Base-by-base conservation (phyloP, 257 asterid genomes). In the Scutellaria minor region DNA sequence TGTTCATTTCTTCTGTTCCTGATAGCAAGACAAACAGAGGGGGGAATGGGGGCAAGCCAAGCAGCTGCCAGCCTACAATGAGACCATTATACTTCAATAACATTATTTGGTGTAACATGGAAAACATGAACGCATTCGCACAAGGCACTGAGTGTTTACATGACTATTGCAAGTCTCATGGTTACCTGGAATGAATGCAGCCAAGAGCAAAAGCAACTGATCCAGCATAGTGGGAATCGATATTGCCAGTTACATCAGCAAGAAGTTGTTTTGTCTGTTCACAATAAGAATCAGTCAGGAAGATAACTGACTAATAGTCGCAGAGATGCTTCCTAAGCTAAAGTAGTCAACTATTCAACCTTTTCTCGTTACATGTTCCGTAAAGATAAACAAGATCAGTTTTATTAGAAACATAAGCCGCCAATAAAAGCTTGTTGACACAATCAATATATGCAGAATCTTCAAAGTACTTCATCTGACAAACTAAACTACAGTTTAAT, bases 121-220 rank as follows among this genome's bases (percentile, higher is more conserved):
- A 58, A 20, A 6, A 1, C 3, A 12, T 35, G 41, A 37, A 40
- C 72, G 47, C n/a, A 59, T 65, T 66, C 6, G 40, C 1, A 18
- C 47, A 44, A 54, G 70, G 53, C 50, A 73, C 64, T 35, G 24
- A n/a, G 7, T 42, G 58, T 40, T 50, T 47, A 64, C 55, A 72
- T 62, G 9, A 65, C 55, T 52, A 61, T 57, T 27, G 54, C 65
- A 59, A 58, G 47, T 77, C 56, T 58, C 81, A 78, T 27, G 64
- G 64, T 86, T 87, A 92, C 99, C 99, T 87, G 93, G 96, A 85
- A 84, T 95, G 98, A 53, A 92, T 92, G 80, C 97, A 88, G 73
- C 99, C 99, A 79, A 95, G 95, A 61, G 96, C 85, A 75, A 95
- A 82, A 83, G 98, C 95, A 83, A 95, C 78, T 50, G 99, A 95